Evolutionary conservation across 192 early-diverging fungal species (phyloP).

Genomic region (Coemansia furcata): DNA sequence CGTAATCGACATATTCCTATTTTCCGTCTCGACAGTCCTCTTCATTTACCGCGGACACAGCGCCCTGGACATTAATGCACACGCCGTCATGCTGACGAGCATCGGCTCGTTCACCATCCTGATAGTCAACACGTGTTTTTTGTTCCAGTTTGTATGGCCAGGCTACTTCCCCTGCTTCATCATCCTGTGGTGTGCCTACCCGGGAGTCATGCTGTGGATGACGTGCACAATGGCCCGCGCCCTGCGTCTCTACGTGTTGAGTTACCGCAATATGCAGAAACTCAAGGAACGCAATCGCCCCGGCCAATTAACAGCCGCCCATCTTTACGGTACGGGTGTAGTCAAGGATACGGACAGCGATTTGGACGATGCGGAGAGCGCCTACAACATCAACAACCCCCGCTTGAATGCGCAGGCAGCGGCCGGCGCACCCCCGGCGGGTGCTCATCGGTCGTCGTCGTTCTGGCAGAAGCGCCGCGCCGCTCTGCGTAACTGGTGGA

Average conservation of each 20-base stretch:
- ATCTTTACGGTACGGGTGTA: slow-evolving; percentile 47
- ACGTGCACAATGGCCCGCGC: slow-evolving; percentile 52
- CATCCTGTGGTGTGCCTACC: slow-evolving; percentile 51
- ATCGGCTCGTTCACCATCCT: slow-evolving; percentile 49
- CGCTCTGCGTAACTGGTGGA: slow-evolving; percentile 34
- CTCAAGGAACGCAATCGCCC: slow-evolving; percentile 51
- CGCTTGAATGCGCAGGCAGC: not conserved
- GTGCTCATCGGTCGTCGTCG: not conserved
- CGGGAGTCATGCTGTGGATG: slow-evolving; percentile 55
- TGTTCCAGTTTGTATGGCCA: slow-evolving; percentile 55
- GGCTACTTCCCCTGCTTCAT: slow-evolving; percentile 54
- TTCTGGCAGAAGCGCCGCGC: not conserved
- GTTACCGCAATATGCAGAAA: slow-evolving; percentile 50
- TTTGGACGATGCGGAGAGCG: not conserved
- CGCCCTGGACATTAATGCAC: slow-evolving; percentile 43
- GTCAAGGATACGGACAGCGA: slow-evolving; percentile 28
- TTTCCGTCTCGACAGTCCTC: slow-evolving; percentile 35
- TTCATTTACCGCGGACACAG: slow-evolving; percentile 52
- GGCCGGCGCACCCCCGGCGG: not conserved
- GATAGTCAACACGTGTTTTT: slow-evolving; percentile 50
- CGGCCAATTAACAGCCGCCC: slow-evolving; percentile 51
- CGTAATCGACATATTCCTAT: slow-evolving; percentile 44
- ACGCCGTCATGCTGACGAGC: slow-evolving; percentile 50
- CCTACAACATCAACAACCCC: not conserved
- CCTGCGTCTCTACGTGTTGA: slow-evolving; percentile 50